Evolutionary conservation across 441 rosid genomes (phyloP).

Genomic region (Cnidoscolus chayamansa): DNA sequence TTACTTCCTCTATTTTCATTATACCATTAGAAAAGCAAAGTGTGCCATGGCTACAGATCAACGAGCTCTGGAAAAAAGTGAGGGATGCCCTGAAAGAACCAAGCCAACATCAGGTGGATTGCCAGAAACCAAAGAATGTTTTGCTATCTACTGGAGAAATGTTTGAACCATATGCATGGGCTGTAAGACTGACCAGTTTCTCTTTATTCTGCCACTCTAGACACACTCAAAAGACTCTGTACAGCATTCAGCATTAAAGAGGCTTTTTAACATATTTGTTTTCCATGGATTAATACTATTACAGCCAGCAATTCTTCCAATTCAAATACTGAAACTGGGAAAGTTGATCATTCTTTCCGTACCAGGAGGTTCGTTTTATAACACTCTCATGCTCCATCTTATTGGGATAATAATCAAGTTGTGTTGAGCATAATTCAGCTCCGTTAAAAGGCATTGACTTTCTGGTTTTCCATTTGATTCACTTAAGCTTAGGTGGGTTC

Average conservation of each 20-base stretch:
- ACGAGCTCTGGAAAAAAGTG: conserved; percentile 37
- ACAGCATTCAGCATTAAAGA: too few relatives aligned
- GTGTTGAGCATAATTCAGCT: too few relatives aligned
- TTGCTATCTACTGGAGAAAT: conserved; percentile 55
- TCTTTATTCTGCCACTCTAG: too few relatives aligned
- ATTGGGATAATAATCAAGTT: too few relatives aligned
- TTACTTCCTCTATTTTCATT: neutral
- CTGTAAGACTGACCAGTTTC: conserved; percentile 31
- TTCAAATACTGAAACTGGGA: conserved; percentile 54
- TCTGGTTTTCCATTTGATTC: too few relatives aligned
- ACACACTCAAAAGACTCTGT: too few relatives aligned
- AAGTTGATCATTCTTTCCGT: conserved; percentile 50
- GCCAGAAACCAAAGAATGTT: conserved; percentile 52
- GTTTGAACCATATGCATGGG: conserved; percentile 55
- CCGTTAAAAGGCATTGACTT: too few relatives aligned
- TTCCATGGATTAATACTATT: conserved; percentile 27
- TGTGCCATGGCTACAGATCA: conserved; percentile 32
- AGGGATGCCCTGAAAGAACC: conserved; percentile 48
- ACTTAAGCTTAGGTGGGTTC: too few relatives aligned
- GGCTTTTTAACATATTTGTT: neutral
- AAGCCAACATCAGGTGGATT: conserved; percentile 45
- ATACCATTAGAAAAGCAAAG: neutral
- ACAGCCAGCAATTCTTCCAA: conserved; percentile 65
- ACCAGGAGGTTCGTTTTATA: conserved; percentile 48
- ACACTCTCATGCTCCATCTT: neutral